phyloP scores from a whole-genome alignment of 768 basidiomycete species.

The Phanerochaete carnosa region DNA sequence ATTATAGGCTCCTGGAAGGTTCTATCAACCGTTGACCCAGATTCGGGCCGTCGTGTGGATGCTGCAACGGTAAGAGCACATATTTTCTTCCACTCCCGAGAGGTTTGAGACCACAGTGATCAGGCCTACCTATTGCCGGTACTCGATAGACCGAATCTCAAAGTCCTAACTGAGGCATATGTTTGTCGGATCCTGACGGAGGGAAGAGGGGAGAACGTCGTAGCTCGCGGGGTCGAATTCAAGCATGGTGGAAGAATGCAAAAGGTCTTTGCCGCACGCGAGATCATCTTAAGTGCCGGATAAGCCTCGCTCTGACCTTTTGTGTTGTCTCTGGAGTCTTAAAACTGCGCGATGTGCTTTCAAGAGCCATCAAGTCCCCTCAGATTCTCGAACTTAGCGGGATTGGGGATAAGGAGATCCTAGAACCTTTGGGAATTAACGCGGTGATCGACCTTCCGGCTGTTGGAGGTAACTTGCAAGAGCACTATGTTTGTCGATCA shows the following conservation, averaged over 20 bases:
- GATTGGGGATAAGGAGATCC: constrained; percentile 36
- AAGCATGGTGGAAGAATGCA: not conserved
- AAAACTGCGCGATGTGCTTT: not conserved
- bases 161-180: constrained; percentile 1
- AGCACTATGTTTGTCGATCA: constrained; percentile 7
- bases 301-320: not conserved
- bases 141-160: not conserved
- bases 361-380: constrained; percentile 40
- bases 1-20: not conserved
- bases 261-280: not conserved
- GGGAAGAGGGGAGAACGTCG: not conserved
- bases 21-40: not conserved
- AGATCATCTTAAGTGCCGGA: not conserved
- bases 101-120: no score
- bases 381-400: constrained; percentile 45
- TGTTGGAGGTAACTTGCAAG: constrained; percentile 43
- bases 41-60: not conserved
- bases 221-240: not conserved
- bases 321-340: not conserved
- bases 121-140: not conserved
- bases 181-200: not conserved
- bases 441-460: constrained; percentile 37
- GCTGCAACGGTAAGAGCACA: not conserved
- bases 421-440: constrained; percentile 31
- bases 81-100: no score